phyloP scores from a whole-genome alignment of 345 rosid species.

The Euphorbia tirucalli region DNA sequence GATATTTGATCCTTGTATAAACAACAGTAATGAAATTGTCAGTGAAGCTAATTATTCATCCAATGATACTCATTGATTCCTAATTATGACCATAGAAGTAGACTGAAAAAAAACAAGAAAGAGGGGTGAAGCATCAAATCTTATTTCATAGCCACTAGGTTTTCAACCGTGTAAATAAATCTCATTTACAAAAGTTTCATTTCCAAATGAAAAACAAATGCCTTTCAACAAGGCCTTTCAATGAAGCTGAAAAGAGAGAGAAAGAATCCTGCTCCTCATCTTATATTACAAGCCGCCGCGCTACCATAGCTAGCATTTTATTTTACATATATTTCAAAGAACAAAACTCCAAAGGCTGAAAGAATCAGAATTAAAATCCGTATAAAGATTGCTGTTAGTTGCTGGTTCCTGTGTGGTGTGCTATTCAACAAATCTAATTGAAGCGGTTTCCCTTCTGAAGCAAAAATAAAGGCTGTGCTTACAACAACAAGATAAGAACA shows the following conservation, averaged over 20 bases:
- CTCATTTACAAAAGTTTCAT: background rate
- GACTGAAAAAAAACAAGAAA: too few species aligned
- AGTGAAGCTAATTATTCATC: too few species aligned
- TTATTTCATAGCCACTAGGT: background rate
- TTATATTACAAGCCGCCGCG: slow-evolving; percentile 40
- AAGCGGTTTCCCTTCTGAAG: background rate
- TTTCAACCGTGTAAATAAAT: background rate
- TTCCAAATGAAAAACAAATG: background rate
- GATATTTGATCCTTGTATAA: too few species aligned
- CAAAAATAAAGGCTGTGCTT: slow-evolving; percentile 16
- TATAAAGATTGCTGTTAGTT: slow-evolving; percentile 13
- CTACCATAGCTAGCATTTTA: slow-evolving; percentile 24
- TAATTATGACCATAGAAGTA: too few species aligned
- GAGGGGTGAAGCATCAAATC: background rate
- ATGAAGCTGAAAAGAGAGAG: background rate
- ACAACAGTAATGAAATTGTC: too few species aligned
- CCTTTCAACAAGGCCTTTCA: slow-evolving; percentile 6
- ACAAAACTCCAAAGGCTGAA: slow-evolving; percentile 7
- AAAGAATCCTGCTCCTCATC: slow-evolving; percentile 23
- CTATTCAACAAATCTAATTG: slow-evolving; percentile 15
- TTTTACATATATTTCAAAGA: slow-evolving; percentile 20
- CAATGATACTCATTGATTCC: too few species aligned
- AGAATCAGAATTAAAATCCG: slow-evolving; percentile 15
- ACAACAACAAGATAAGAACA: slow-evolving; percentile 28
- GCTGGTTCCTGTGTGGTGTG: slow-evolving; percentile 10